Base-by-base conservation (phyloP, 768 basidiomycete species). In the Daedalea quercina region DNA sequence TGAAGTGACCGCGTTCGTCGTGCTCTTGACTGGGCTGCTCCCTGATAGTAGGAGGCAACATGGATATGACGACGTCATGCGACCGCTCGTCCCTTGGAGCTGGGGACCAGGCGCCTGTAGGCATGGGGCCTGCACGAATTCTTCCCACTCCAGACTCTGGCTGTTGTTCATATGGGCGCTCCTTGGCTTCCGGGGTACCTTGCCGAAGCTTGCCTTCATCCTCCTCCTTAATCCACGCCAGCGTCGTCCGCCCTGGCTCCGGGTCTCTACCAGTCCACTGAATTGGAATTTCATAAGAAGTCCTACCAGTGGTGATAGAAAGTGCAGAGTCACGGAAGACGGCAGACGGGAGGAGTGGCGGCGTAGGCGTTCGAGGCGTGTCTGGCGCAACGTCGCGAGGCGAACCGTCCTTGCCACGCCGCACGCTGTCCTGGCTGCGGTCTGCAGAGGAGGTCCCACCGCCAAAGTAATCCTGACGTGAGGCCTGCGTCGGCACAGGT, bases 311-410 rank as follows among this genome's bases (percentile, higher is more conserved):
- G 54, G 66, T 70, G 23, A 68, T 69, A 17, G 84, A 84, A 58
- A 84, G 75, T 4, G 74, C 76, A 25, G 87, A 87, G 60, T 87
- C 84, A 44, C 86, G 76, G 66, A 86, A 87, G 25, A 77, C 76
- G 20, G 74, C 76, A 17, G 81, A 70, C 34, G 78, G 74, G 9
- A 87, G 76, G 31, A 86, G 75, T 3, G 73, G 72, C 6, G 68
- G 72, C 52, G 64, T 58, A 57, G 58, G 64, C 22, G 55, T 47
- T 15, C 63, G 62, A 51, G 57, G 54, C 2, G 24, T n/a, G 37
- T 53, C 52, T 2, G 51, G 45, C 26, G 20, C 26, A 28, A 17
- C 34, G 8, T 40, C 37, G 13, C 37, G 37, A 40, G 37, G 37
- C 19, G 19, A 40, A 15, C 37, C 37, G 37, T 40, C 37, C 19